Percentiles rank a stretch among this genome's conserved stretches.
Evolutionary conservation across 768 basidiomycete genomes (phyloP).

Genomic region (Candolleomyces aberdarensis): DNA sequence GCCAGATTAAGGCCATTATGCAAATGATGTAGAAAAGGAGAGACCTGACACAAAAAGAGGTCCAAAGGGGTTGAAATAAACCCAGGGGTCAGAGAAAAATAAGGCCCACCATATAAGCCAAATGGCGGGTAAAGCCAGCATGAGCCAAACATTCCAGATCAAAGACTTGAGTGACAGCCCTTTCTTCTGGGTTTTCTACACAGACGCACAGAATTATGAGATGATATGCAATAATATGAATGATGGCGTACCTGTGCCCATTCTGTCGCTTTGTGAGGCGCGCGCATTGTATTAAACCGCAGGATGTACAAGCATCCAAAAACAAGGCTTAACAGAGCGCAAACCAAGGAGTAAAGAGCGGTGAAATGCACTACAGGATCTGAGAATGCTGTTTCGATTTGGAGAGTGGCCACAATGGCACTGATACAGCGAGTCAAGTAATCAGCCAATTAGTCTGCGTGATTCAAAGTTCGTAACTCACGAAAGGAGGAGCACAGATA

Average conservation of each 20-base stretch:
- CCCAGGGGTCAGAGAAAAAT: background rate
- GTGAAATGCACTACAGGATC: slow-evolving; percentile 57
- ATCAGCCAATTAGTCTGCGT: too few relatives aligned
- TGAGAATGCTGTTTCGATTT: slow-evolving; percentile 36
- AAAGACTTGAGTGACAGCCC: slow-evolving; percentile 18
- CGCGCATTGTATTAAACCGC: slow-evolving; percentile 62
- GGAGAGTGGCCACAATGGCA: slow-evolving; percentile 32
- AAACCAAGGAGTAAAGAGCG: slow-evolving; percentile 54
- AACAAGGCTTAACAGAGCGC: slow-evolving; percentile 57
- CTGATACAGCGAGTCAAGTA: slow-evolving; percentile 11
- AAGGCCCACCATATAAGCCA: slow-evolving; percentile 56
- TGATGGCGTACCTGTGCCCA: slow-evolving; percentile 51
- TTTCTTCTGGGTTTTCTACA: slow-evolving; percentile 47
- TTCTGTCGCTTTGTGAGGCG: slow-evolving; percentile 57
- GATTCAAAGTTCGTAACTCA: slow-evolving; percentile 8
- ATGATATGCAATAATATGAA: too few relatives aligned
- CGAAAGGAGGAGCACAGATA: slow-evolving; percentile 31
- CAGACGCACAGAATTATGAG: slow-evolving; percentile 14
- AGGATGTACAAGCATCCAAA: slow-evolving; percentile 67
- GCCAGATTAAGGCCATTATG: slow-evolving; percentile 61
- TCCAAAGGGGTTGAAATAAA: background rate
- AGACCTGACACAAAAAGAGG: slow-evolving; percentile 34
- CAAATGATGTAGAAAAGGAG: slow-evolving; percentile 55
- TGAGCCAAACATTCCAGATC: slow-evolving; percentile 65
- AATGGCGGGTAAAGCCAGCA: slow-evolving; percentile 61